Conservation (phyloP, 202 grass and related monocot genomes). For the Schoenoplectus triqueter region DNA sequence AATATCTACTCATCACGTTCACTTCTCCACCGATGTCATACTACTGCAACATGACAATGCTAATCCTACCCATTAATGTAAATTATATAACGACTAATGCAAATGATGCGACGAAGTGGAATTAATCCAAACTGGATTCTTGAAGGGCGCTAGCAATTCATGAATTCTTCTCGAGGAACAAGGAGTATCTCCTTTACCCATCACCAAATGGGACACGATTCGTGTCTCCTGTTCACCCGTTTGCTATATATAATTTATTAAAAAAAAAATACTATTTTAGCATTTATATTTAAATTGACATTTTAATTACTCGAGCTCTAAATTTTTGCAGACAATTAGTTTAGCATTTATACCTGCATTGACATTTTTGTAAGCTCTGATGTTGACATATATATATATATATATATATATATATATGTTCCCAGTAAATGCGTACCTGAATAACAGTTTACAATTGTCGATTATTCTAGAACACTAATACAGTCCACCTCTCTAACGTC, state of each 20-base stretch:
- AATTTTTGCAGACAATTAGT: neutral
- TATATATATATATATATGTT: too few relatives aligned
- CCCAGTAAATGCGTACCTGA: too few relatives aligned
- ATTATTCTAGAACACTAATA: too few relatives aligned
- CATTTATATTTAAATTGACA: conserved; percentile 25
- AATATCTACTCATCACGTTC: too few relatives aligned
- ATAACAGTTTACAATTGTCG: too few relatives aligned
- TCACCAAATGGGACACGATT: conserved; percentile 10
- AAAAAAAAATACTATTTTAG: neutral
- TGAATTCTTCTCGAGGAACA: neutral
- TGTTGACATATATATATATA: neutral
- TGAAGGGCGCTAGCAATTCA: neutral
- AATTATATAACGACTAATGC: neutral
- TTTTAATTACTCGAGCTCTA: neutral
- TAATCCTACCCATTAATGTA: neutral
- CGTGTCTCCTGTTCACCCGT: neutral
- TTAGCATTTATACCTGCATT: neutral
- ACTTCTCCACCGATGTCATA: too few relatives aligned
- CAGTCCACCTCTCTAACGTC: too few relatives aligned
- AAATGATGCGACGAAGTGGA: neutral
- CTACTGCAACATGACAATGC: too few relatives aligned
- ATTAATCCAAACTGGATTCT: neutral
- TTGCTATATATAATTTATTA: neutral
- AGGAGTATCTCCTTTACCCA: neutral
- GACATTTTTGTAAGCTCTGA: neutral